Evolutionary conservation across 2,329 filamentous ascomycete genomes (phyloP), one percentile per base, ranked within the genome.

Genomic region (Didymella glomerata): DNA sequence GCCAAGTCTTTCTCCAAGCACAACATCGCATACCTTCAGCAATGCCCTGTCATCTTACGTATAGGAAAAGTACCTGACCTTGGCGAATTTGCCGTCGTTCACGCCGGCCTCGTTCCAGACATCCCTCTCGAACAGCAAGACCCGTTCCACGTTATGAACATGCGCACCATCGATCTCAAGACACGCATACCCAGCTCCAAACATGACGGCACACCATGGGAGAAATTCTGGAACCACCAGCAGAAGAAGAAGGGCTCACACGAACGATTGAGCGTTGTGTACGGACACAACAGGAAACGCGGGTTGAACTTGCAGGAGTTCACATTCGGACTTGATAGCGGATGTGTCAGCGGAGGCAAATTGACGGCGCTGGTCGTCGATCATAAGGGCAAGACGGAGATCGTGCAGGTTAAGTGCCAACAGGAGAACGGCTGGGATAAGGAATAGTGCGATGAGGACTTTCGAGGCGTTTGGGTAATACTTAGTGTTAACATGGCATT

Each of bases 121-220:
- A 79, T 96, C 0, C 76, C 85, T 0, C 81, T 96, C 14, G 82
- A 88, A 45, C 81, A 84, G 50, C 94, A 90, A 68, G 86, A 97
- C 75, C 90, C 93, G 0, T 88, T 86, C 76, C 88, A 90, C 50
- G 90, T 91, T 40, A 97, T 97, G 93, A 95, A 92, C 73, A 96
- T 99, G 91, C 88, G 93, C 56, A 91, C 88, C 7, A 85, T 97
- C 53, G 83, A 90, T 66, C 83, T 88, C 18, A 78, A 82, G 11
- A 88, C 86, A 11, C 83, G 86, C 59, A 78, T 86, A 13, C 88
- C 87, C 4, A 62, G 60, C 22, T 86, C 80, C 52, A 79, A 80
- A 63, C 81, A 69, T 62, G 77, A 74, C 5, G 90, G 89, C 49
- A 82, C 85, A 32, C 84, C 84, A 14, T 96, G 92, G 92, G 83